Evolutionary conservation across 192 early-diverging fungal species (phyloP), one percentile per base, ranked within the genome.

Genomic region (Globomyces pollinis-pini): DNA sequence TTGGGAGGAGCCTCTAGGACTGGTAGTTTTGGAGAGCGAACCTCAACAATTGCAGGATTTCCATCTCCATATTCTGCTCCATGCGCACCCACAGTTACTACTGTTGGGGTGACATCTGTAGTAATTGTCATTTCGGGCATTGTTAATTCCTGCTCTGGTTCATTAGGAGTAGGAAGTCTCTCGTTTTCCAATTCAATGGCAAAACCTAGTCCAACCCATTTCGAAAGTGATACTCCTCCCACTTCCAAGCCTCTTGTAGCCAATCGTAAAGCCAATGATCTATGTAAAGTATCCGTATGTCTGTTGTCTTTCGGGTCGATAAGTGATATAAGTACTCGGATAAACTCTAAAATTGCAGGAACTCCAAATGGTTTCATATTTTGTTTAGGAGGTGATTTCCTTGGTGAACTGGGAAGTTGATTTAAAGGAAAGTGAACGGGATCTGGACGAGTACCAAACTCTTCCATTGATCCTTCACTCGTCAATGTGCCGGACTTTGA

Each of bases 211-310:
- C 59, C 59, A 49, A 81, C 69, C 69, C 78, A 80, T 52, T 67
- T 65, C 3, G 83, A 77, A 41, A 98, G 84, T 6, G 85, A 88
- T 24, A 61, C 60, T 39, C 94, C 93, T 2, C 87, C 91, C 3
- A 86, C 82, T 66, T 96, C 93, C 57, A 98, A 75, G 0, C 86
- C 93, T 0, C 85, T 80, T 63, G 88, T 84, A 56, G 96, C 72
- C 24, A 96, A 85, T n/a, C 85, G 81, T 18, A 98, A 75, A 12
- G 94, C 90, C 71, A 97, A 79, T 32, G 93, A 69, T 12, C 96
- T 78, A 50, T 83, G 80, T 81, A 96, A 88, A 0, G 91, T 86
- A 67, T 98, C 96, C 0, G 91, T 96, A 69, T 96, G 94, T 55
- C 88, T 84, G 58, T 86, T 73, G 55, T 96, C 90, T 20, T 83